Percentiles rank a stretch among this genome's conserved stretches.
phyloP scores from a whole-genome alignment of 1,284 basidiomycete genomes.

The Volvariella surrecta region DNA sequence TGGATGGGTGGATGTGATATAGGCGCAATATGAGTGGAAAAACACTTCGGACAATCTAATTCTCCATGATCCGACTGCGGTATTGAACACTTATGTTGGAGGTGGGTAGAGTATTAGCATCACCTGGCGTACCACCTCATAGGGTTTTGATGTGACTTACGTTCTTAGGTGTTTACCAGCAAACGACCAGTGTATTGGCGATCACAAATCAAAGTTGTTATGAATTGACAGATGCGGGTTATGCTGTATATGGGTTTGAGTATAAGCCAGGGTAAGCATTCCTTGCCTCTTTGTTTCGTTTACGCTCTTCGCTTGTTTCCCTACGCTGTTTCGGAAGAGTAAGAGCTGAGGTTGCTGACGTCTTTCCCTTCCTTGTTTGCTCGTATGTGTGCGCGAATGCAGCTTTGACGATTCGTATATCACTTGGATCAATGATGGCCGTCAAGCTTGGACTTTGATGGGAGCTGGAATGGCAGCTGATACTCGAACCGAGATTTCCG shows the following conservation, averaged over 20 bases:
- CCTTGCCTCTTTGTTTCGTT: too few species aligned
- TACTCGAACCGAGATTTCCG: constrained; percentile 48
- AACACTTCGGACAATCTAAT: constrained; percentile 34
- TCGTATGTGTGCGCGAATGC: constrained; percentile 18
- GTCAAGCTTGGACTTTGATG: constrained; percentile 68
- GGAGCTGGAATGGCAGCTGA: constrained; percentile 63
- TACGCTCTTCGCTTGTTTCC: too few species aligned
- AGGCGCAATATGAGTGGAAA: constrained; percentile 37
- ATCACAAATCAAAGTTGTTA: constrained; percentile 42
- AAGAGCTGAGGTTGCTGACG: constrained; percentile 1
- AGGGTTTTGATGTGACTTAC: not conserved
- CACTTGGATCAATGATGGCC: constrained; percentile 67
- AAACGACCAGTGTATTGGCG: constrained; percentile 42
- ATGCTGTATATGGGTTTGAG: constrained; percentile 40
- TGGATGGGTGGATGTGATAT: not conserved
- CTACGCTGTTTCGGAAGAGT: too few species aligned
- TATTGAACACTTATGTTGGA: constrained; percentile 37
- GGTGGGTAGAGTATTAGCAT: too few species aligned
- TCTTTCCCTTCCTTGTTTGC: not conserved
- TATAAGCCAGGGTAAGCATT: constrained; percentile 30
- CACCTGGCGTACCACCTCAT: too few species aligned
- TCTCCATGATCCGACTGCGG: constrained; percentile 30
- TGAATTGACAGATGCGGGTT: constrained; percentile 36
- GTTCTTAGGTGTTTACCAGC: constrained; percentile 32
- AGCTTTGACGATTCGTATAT: constrained; percentile 64